Base-by-base conservation (phyloP, 108 stramenopile species). In the Skeletonema potamos region DNA sequence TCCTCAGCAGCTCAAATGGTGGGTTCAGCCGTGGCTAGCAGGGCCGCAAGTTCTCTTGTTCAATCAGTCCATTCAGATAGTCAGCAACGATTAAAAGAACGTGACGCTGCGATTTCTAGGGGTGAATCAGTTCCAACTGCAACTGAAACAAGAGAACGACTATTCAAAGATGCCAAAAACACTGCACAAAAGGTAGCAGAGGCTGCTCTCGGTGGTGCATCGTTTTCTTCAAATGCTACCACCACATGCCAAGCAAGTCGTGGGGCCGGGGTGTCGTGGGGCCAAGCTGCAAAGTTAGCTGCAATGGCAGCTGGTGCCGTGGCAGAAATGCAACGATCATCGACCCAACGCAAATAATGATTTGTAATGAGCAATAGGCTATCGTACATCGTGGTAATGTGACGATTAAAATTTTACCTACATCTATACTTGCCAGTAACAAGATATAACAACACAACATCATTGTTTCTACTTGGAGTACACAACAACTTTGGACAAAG, bases 11-110 rank as follows among this genome's bases (percentile, higher is more conserved):
- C 82, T 1, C 77, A 74, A 8, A 24, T 85, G 56, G 69, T 89
- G 6, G 90, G 88, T 9, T 86, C 83, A 59, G 72, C 72, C 48
- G 74, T 91, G 58, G 88, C 86, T 8, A 86, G 81, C 73, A 74
- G 81, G 39, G 77, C 84, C 36, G 88, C 86, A 9, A 73, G 69
- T 13, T 54, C 61, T 12, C 60, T 88, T 12, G 85, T 86, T 0
- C 62, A 77, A 58, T 43, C 76, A 0, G 39, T 89, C 0, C 88
- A 92, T 65, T 73, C 86, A 60, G 66, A 85, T 34, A 88, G 87
- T 46, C 58, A 76, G 26, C 79, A 85, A 57, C 63, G 88, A 63
- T 64, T 85, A n/a, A 68, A 83, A 43, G 84, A 79, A 24, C 67
- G 83, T 24, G 65, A 73, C 20, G 72, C 66, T 18, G 85, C 85